Percentiles rank a stretch among this genome's conserved stretches.
These are phyloP conservation scores for Alternaria consortialis DNA, from an alignment of 2,329 filamentous ascomycete genomes.

Conservation along the genomic window DNA sequence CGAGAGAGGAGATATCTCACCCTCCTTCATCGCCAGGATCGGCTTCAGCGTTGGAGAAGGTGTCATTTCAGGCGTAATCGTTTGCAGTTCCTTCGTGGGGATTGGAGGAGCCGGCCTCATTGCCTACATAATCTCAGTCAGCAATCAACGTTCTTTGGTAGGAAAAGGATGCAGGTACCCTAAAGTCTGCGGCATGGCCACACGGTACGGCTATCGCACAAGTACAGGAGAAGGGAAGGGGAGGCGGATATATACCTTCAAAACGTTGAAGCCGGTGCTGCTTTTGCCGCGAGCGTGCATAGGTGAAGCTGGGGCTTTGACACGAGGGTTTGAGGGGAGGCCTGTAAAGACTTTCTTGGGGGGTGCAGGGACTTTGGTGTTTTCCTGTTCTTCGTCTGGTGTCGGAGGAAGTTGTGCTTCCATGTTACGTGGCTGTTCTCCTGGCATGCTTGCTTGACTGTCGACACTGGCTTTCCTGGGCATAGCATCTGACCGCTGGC, in stretches of 20 bases:
- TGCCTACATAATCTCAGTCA: conserved; percentile 20
- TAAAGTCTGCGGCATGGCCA: conserved; percentile 15
- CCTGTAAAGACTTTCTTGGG: conserved; percentile 39
- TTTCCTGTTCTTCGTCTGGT: conserved; percentile 34
- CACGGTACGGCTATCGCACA: conserved; percentile 27
- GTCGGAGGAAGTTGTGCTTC: conserved; percentile 41
- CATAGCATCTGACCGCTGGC: conserved; percentile 7
- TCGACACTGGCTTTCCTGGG: conserved; percentile 8
- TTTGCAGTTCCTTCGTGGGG: conserved; percentile 27
- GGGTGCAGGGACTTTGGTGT: conserved; percentile 22
- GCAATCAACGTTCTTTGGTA: neutral
- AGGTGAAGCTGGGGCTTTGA: conserved; percentile 30
- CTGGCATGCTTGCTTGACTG: neutral
- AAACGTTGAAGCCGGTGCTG: conserved; percentile 48
- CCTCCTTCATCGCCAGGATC: conserved; percentile 20
- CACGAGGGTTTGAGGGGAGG: conserved; percentile 43
- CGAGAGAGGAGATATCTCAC: conserved; percentile 35
- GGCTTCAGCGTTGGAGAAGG: conserved; percentile 38
- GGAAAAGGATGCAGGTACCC: conserved; percentile 15
- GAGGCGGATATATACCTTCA: conserved; percentile 47
- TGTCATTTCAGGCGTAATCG: conserved; percentile 43
- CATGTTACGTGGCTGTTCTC: conserved; percentile 9
- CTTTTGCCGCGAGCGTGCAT: conserved; percentile 49
- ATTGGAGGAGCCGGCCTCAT: conserved; percentile 31
- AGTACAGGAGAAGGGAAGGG: conserved; percentile 33